Evolutionary conservation across 257 asterid genomes (phyloP).

Genomic region (Nicotiana attenuata): DNA sequence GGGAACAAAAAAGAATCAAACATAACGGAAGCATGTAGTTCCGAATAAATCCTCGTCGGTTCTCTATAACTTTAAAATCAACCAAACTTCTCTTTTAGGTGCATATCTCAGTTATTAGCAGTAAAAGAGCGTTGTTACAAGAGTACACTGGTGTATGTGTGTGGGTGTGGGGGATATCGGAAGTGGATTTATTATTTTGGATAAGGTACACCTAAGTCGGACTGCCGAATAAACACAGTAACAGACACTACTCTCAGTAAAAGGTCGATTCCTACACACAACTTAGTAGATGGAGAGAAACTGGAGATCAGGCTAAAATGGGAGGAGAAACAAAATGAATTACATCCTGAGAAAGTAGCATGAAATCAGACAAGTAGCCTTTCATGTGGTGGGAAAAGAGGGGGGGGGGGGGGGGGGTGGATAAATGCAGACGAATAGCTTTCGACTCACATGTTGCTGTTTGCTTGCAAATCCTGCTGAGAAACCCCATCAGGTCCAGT

Average conservation of each 20-base stretch:
- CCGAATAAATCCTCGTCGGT: not conserved
- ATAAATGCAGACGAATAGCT: not conserved
- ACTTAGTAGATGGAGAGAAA: not conserved
- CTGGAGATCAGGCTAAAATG: not conserved
- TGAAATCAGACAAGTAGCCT: not conserved
- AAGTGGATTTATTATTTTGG: not conserved
- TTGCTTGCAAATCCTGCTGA: conserved; percentile 83
- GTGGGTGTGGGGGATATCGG: too few relatives aligned
- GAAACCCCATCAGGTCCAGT: conserved; percentile 83
- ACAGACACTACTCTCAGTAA: not conserved
- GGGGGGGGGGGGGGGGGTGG: not conserved
- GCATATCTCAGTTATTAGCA: not conserved
- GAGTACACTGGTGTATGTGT: too few relatives aligned
- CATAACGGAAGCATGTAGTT: not conserved
- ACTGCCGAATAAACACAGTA: not conserved
- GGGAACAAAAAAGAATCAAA: not conserved
- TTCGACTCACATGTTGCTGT: conserved; percentile 73
- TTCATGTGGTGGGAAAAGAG: not conserved
- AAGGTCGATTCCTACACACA: not conserved
- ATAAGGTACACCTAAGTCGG: not conserved
- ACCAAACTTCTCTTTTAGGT: not conserved
- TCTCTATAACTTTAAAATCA: not conserved
- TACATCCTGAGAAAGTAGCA: not conserved
- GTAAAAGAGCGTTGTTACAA: not conserved
- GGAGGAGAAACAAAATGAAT: not conserved